Evolutionary conservation across 2,329 filamentous ascomycete genomes (phyloP).

Genomic region (Gaeumannomyces sp.): DNA sequence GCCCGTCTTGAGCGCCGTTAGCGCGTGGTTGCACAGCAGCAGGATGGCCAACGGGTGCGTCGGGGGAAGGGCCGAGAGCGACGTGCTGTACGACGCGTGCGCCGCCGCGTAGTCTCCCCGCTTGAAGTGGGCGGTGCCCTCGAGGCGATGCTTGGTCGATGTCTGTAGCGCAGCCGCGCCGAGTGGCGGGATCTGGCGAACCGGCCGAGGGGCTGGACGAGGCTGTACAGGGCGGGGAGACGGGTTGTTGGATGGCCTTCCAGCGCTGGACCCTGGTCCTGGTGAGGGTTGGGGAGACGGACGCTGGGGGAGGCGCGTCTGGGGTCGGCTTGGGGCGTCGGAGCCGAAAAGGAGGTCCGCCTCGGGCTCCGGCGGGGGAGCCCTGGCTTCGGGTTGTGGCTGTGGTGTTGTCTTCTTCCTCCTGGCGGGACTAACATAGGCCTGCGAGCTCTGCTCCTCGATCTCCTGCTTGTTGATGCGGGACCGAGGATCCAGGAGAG

Average conservation of each 20-base stretch:
- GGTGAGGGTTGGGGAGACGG: slow-evolving; percentile 5
- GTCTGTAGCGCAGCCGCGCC: slow-evolving; percentile 63
- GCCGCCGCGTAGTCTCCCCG: slow-evolving; percentile 86
- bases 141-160: slow-evolving; percentile 71
- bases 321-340: slow-evolving; percentile 23
- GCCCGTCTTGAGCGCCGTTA: slow-evolving; percentile 86
- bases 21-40: slow-evolving; percentile 83
- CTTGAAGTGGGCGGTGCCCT: slow-evolving; percentile 86
- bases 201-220: slow-evolving; percentile 32
- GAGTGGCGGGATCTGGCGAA: slow-evolving; percentile 59
- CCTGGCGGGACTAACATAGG: slow-evolving; percentile 81
- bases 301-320: slow-evolving; percentile 23
- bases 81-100: slow-evolving; percentile 73
- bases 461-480: slow-evolving; percentile 66
- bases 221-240: slow-evolving; percentile 1
- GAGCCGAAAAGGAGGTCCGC: slow-evolving; percentile 59
- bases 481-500: slow-evolving; percentile 42
- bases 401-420: slow-evolving; percentile 61
- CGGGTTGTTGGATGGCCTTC: not conserved
- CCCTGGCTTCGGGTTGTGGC: slow-evolving; percentile 30
- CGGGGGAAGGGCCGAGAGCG: slow-evolving; percentile 66
- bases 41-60: slow-evolving; percentile 80
- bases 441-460: slow-evolving; percentile 75
- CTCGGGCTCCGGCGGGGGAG: slow-evolving; percentile 38
- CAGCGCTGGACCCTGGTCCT: not conserved